Evolutionary conservation across 2,329 filamentous ascomycete species (phyloP).

Genomic region (Colletotrichum sp.): DNA sequence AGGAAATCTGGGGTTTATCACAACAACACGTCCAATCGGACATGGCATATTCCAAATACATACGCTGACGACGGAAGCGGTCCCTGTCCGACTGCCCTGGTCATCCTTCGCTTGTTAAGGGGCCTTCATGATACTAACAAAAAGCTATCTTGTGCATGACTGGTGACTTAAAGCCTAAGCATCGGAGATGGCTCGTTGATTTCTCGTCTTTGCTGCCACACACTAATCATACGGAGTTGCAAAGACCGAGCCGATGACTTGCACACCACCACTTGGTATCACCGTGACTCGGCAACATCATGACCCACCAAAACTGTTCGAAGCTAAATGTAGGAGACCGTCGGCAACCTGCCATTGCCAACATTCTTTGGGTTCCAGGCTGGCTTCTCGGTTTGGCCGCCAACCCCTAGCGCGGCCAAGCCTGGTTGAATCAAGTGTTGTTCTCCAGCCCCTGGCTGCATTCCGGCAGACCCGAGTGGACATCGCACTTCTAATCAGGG

Average conservation of each 20-base stretch:
- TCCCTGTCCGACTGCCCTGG: not conserved
- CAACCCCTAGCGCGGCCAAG: not conserved
- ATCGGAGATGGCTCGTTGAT: not conserved
- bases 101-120: not conserved
- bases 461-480: not conserved
- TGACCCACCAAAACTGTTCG: not conserved
- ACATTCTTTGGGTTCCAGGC: not conserved
- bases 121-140: not conserved
- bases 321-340: not conserved
- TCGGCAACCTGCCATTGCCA: not conserved
- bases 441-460: not conserved
- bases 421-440: not conserved
- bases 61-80: not conserved
- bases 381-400: not conserved
- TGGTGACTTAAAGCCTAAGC: not conserved
- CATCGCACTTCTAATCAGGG: too few relatives aligned
- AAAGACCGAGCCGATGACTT: not conserved
- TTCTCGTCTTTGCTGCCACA: not conserved
- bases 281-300: not conserved
- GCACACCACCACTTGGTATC: not conserved
- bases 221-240: not conserved
- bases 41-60: not conserved
- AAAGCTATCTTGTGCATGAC: not conserved
- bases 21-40: not conserved
- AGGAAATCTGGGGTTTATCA: not conserved